These are phyloP conservation scores for Exutisphaerella laricina DNA, from an alignment of 2,329 filamentous ascomycete genomes.

Conservation along the genomic window DNA sequence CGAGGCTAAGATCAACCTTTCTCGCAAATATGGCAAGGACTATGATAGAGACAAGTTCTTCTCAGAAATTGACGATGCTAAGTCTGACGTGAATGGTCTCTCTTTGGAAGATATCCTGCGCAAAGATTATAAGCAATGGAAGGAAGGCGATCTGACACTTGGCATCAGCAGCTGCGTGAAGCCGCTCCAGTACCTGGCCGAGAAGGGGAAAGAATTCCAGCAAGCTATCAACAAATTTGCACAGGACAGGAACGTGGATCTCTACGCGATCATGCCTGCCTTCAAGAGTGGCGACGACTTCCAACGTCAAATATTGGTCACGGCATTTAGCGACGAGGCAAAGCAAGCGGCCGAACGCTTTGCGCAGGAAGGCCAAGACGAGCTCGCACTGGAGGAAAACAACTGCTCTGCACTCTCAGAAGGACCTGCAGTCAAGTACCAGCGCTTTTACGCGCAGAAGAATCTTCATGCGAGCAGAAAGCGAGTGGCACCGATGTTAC, in stretches of 20 bases:
- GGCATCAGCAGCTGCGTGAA: conserved; percentile 65
- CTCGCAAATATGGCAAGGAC: conserved; percentile 28
- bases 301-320: conserved; percentile 63
- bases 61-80: conserved; percentile 55
- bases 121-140: conserved; percentile 84
- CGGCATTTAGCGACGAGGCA: conserved; percentile 47
- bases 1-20: conserved; percentile 48
- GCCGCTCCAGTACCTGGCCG: conserved; percentile 55
- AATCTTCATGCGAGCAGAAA: conserved; percentile 57
- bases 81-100: conserved; percentile 60
- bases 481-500: conserved; percentile 55
- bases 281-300: conserved; percentile 50
- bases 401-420: conserved; percentile 36
- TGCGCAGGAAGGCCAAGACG: conserved; percentile 39
- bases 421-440: conserved; percentile 41
- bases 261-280: conserved; percentile 67
- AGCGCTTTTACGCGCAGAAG: conserved; percentile 60
- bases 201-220: conserved; percentile 51
- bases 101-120: conserved; percentile 62
- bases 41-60: conserved; percentile 57
- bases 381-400: conserved; percentile 54
- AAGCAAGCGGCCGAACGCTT: conserved; percentile 53
- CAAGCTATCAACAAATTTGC: conserved; percentile 49
- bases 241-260: conserved; percentile 53
- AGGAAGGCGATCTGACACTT: conserved; percentile 49